A percentile compares a stretch with the other conserved stretches of the same genome.
These are phyloP conservation scores for Eucalyptus sp. DNA, from an alignment of 345 rosid genomes.

Conservation along the genomic window DNA sequence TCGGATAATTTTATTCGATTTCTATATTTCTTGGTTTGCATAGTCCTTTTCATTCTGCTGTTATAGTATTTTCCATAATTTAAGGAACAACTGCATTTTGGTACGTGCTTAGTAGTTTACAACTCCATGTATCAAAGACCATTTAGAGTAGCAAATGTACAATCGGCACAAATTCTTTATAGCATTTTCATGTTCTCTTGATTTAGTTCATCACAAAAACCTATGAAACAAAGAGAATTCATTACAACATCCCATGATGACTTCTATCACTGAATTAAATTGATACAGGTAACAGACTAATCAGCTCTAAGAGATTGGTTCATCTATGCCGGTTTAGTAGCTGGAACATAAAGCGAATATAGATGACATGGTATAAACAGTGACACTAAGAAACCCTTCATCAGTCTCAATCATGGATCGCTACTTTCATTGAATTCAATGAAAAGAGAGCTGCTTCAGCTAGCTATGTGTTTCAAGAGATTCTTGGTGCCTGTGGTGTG, in stretches of 20 bases:
- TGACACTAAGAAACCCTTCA: not conserved
- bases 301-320: not conserved
- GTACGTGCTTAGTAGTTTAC: not conserved
- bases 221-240: not conserved
- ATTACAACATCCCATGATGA: not conserved
- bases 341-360: not conserved
- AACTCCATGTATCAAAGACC: not conserved
- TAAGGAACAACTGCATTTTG: not conserved
- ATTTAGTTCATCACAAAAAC: not conserved
- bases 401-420: not conserved
- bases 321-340: not conserved
- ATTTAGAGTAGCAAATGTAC: not conserved
- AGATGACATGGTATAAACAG: not conserved
- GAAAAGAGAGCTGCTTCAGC: no score
- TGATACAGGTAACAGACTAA: not conserved
- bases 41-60: no score
- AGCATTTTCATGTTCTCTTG: not conserved
- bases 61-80: no score
- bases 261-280: not conserved
- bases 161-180: not conserved
- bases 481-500: no score
- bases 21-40: no score
- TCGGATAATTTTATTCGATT: no score
- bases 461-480: not conserved
- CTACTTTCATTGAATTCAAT: not conserved